These are phyloP conservation scores for Leishmania arabica DNA, from an alignment of 208 protist species.

Conservation along the genomic window DNA sequence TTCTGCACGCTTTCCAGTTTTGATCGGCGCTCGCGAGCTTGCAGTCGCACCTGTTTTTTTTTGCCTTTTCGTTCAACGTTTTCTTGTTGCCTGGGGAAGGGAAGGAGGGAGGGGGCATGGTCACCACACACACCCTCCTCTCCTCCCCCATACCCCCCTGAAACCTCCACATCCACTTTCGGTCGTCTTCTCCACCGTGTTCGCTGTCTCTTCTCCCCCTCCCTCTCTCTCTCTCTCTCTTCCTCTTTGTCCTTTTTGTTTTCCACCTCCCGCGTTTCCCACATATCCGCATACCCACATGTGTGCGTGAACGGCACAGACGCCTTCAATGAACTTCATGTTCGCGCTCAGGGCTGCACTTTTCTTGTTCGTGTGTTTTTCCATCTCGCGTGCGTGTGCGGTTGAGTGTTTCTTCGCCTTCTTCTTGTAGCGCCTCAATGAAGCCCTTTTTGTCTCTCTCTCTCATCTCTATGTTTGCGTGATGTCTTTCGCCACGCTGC, in stretches of 20 bases:
- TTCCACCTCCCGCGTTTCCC: background rate
- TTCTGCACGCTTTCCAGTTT: slow-evolving; percentile 9
- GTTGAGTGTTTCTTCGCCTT: background rate
- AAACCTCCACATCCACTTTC: background rate
- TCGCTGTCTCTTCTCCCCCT: slow-evolving; percentile 5
- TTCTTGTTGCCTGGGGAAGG: slow-evolving; percentile 1
- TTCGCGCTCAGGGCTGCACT: background rate
- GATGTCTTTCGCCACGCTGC: background rate
- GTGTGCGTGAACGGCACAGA: background rate
- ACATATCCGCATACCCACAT: slow-evolving; percentile 6
- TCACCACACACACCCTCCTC: background rate
- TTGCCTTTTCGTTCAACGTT: background rate
- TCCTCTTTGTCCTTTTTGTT: background rate
- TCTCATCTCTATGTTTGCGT: background rate
- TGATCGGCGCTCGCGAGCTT: background rate
- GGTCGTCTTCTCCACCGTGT: slow-evolving; percentile 2
- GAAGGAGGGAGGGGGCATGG: background rate
- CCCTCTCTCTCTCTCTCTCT: background rate
- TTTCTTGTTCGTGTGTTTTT: background rate
- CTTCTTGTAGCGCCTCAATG: background rate
- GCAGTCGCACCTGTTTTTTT: slow-evolving; percentile 4
- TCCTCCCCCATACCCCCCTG: background rate
- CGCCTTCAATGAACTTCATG: background rate
- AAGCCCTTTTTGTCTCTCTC: background rate
- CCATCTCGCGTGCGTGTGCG: background rate